These are phyloP conservation scores for Arabidopsis lyrata DNA, from an alignment of 441 rosid genomes.

Conservation along the genomic window DNA sequence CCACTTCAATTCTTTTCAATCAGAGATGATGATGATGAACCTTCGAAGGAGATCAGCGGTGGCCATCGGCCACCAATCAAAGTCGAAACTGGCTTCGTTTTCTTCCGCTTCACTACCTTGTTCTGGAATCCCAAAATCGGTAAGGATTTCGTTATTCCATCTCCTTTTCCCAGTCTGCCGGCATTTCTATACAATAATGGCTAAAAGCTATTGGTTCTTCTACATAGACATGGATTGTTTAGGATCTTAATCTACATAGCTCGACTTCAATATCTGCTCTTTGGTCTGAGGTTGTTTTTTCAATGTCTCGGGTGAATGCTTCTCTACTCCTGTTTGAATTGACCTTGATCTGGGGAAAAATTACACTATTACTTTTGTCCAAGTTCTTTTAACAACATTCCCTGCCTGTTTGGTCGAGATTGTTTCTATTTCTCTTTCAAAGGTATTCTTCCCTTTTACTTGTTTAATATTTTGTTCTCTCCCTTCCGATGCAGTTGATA, in stretches of 20 bases:
- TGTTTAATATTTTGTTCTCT: slow-evolving; percentile 9
- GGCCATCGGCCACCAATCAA: slow-evolving; percentile 26
- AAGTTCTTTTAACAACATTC: not conserved
- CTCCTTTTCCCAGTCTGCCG: not conserved
- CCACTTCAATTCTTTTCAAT: not conserved
- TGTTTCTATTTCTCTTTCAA: not conserved
- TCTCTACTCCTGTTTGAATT: slow-evolving; percentile 14
- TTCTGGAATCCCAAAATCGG: slow-evolving; percentile 37
- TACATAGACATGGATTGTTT: slow-evolving; percentile 1
- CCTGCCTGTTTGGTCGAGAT: not conserved
- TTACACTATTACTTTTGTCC: no score
- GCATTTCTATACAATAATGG: not conserved
- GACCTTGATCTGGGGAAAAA: not conserved
- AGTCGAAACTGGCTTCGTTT: slow-evolving; percentile 34
- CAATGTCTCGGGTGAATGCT: slow-evolving; percentile 5
- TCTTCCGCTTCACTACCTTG: slow-evolving; percentile 38
- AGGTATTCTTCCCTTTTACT: slow-evolving; percentile 8
- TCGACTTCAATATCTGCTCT: slow-evolving; percentile 1
- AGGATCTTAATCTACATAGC: not conserved
- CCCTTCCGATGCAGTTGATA: slow-evolving; percentile 51
- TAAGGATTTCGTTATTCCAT: not conserved
- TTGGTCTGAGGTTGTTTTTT: not conserved
- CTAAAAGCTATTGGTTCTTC: not conserved
- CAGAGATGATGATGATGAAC: slow-evolving; percentile 43
- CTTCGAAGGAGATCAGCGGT: slow-evolving; percentile 45